Conservation (phyloP, 805 yeast species). For the Saccharomycopsis sp. region DNA sequence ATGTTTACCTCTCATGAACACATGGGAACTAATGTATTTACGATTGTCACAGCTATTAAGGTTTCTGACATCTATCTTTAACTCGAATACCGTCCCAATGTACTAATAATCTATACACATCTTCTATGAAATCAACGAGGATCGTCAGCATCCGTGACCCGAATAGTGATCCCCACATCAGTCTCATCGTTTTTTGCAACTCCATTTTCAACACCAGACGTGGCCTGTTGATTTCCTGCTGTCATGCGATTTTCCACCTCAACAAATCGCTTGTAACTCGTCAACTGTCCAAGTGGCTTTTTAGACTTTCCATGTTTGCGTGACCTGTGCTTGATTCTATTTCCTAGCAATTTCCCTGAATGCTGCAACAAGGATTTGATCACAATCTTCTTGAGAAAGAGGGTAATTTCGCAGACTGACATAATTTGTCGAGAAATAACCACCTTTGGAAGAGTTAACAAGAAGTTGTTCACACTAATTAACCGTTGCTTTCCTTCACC, state of each 20-base stretch:
- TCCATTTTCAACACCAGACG: neutral
- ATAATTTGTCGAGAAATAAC: constrained; percentile 57
- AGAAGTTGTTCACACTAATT: constrained; percentile 71
- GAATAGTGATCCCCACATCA: neutral
- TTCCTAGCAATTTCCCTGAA: constrained; percentile 73
- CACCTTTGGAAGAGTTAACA: constrained; percentile 56
- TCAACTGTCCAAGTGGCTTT: neutral
- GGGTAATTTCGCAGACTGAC: constrained; percentile 62
- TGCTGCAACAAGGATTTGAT: constrained; percentile 52
- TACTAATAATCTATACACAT: no score
- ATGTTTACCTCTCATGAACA: no score
- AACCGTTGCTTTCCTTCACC: constrained; percentile 66
- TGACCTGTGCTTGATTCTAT: constrained; percentile 43
- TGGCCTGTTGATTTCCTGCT: neutral
- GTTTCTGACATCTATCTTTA: neutral
- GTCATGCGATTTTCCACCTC: neutral
- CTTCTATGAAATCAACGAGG: neutral
- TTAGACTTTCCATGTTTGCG: neutral
- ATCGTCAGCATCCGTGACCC: neutral
- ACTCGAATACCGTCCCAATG: no score
- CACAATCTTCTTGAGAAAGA: constrained; percentile 56
- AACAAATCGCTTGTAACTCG: neutral
- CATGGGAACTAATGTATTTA: no score
- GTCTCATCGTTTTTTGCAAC: neutral
- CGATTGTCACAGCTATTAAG: neutral